Conservation (phyloP, 768 basidiomycete genomes). For the Neoboletus magnificus region DNA sequence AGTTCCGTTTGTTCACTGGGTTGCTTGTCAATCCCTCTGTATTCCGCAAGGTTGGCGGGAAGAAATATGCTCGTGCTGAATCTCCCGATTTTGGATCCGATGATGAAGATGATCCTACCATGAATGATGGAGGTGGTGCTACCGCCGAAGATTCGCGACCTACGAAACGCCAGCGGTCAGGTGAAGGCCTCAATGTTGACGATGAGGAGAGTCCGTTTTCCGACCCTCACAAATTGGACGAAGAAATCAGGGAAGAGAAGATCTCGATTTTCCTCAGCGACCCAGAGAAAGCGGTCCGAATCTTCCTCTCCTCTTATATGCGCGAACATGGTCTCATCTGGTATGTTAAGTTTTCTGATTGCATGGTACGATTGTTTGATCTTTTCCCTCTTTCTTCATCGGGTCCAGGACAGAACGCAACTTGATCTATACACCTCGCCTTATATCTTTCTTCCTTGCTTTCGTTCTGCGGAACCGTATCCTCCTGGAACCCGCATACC, state of each 20-base stretch:
- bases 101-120: slow-evolving; percentile 21
- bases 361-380: neutral
- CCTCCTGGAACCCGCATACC: slow-evolving; percentile 46
- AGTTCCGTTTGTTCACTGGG: slow-evolving; percentile 65
- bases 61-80: slow-evolving; percentile 29
- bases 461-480: slow-evolving; percentile 57
- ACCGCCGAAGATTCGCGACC: slow-evolving; percentile 5
- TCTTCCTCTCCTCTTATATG: slow-evolving; percentile 72
- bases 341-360: slow-evolving; percentile 36
- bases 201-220: slow-evolving; percentile 34
- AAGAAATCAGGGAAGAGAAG: slow-evolving; percentile 40
- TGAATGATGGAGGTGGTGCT: neutral
- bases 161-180: slow-evolving; percentile 26
- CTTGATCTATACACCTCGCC: slow-evolving; percentile 48
- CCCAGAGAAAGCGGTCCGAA: slow-evolving; percentile 53
- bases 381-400: neutral
- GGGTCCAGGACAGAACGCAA: slow-evolving; percentile 44
- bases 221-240: slow-evolving; percentile 33
- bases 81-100: slow-evolving; percentile 37
- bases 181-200: slow-evolving; percentile 6
- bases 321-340: slow-evolving; percentile 66
- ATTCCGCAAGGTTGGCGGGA: slow-evolving; percentile 30
- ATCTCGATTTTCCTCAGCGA: slow-evolving; percentile 56
- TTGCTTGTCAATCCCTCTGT: slow-evolving; percentile 47
- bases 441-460: slow-evolving; percentile 57